Evolutionary conservation across 306 rosid species (phyloP).

Genomic region (Canavalia gladiata): DNA sequence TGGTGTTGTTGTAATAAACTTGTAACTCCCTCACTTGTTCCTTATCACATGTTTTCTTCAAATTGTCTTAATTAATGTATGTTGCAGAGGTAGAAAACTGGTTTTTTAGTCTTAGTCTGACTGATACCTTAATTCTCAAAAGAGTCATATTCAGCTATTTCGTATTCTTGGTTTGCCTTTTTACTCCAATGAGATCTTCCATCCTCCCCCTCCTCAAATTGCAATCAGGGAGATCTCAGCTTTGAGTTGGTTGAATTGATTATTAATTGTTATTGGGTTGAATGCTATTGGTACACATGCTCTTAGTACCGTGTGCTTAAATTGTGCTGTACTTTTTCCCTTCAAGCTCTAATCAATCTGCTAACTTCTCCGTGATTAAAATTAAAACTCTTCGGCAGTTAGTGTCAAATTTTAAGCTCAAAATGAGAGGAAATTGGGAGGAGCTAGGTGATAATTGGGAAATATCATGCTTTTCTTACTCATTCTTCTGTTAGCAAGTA

Average conservation of each 20-base stretch:
- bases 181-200: not conserved
- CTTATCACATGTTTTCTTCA: not conserved
- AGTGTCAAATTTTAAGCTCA: not conserved
- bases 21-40: not conserved
- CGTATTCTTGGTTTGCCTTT: not conserved
- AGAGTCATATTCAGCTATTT: not conserved
- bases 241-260: not conserved
- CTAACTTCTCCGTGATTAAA: not conserved
- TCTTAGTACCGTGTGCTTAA: constrained; percentile 7
- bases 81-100: not conserved
- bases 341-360: not conserved
- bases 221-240: not conserved
- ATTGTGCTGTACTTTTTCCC: not conserved
- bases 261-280: not conserved
- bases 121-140: not conserved
- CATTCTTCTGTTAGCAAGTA: not conserved
- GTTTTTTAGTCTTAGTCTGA: not conserved
- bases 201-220: not conserved
- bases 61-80: not conserved
- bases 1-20: not conserved
- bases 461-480: not conserved
- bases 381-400: constrained; percentile 11
- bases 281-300: not conserved
- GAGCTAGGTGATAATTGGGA: not conserved
- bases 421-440: not conserved